phyloP scores from a whole-genome alignment of 73 alveolate species.

The Effrenium voratum region DNA sequence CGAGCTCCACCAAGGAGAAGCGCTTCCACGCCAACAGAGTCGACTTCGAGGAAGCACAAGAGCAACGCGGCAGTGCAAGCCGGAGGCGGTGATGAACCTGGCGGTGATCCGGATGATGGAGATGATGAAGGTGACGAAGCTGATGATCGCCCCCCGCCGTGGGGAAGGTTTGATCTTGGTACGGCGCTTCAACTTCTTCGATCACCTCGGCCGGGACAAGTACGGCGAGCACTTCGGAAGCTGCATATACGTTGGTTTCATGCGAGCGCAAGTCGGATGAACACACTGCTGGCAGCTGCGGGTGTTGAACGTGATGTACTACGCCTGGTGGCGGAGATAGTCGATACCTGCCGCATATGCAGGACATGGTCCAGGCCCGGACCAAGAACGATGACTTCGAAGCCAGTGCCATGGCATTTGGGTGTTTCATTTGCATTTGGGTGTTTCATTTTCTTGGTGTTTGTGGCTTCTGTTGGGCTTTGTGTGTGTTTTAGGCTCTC shows the following conservation, averaged over 20 bases:
- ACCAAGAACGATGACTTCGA: neutral
- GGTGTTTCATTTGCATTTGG: too few relatives aligned
- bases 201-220: neutral
- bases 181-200: neutral
- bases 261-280: neutral
- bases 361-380: conserved; percentile 35
- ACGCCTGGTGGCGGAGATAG: neutral
- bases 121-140: neutral
- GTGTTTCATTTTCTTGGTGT: too few relatives aligned
- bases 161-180: conserved; percentile 16
- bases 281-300: neutral
- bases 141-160: neutral
- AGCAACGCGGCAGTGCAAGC: neutral
- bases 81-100: too few relatives aligned
- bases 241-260: conserved; percentile 34
- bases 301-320: neutral
- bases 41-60: neutral
- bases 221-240: neutral
- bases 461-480: too few relatives aligned
- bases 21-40: neutral
- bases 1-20: neutral
- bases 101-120: too few relatives aligned
- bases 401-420: neutral
- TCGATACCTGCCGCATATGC: conserved; percentile 19
- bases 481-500: too few relatives aligned